These are phyloP conservation scores for Suillus paluster DNA, from an alignment of 768 basidiomycete genomes.

Conservation along the genomic window DNA sequence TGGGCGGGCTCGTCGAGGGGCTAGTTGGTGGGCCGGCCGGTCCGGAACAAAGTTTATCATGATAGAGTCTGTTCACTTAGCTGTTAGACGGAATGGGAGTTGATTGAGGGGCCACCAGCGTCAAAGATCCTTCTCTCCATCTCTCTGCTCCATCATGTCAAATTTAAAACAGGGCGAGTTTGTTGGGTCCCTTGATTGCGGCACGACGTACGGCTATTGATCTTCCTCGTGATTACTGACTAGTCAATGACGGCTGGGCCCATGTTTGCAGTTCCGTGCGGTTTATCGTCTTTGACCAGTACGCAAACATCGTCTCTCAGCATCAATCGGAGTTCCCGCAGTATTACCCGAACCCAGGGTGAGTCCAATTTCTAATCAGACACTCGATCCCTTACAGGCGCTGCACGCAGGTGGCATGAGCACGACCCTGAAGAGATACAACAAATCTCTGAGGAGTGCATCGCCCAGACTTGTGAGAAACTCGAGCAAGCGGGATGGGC, in stretches of 20 bases:
- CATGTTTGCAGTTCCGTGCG: slow-evolving; percentile 70
- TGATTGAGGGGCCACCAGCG: background rate
- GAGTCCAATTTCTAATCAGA: slow-evolving; percentile 20
- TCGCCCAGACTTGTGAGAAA: slow-evolving; percentile 68
- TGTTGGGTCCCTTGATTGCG: slow-evolving; percentile 92
- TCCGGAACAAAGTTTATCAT: slow-evolving; percentile 6
- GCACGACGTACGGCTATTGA: slow-evolving; percentile 78
- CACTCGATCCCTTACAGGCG: background rate
- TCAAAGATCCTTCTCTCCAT: slow-evolving; percentile 13
- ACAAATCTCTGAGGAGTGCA: slow-evolving; percentile 72
- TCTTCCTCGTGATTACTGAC: background rate
- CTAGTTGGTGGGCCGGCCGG: slow-evolving; percentile 11
- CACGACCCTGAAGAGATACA: slow-evolving; percentile 89
- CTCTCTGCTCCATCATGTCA: slow-evolving; percentile 29
- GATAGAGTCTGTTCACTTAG: too few species aligned
- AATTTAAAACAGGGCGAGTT: slow-evolving; percentile 71
- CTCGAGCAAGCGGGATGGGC: slow-evolving; percentile 80
- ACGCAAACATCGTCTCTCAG: slow-evolving; percentile 86
- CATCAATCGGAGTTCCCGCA: slow-evolving; percentile 94
- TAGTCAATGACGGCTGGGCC: background rate
- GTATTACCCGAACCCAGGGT: slow-evolving; percentile 90
- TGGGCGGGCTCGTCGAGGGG: background rate
- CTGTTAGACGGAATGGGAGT: background rate
- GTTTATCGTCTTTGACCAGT: slow-evolving; percentile 88
- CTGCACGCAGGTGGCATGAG: slow-evolving; percentile 81